Evolutionary conservation across 1,284 basidiomycete species (phyloP).

Genomic region (Grifola frondosa): DNA sequence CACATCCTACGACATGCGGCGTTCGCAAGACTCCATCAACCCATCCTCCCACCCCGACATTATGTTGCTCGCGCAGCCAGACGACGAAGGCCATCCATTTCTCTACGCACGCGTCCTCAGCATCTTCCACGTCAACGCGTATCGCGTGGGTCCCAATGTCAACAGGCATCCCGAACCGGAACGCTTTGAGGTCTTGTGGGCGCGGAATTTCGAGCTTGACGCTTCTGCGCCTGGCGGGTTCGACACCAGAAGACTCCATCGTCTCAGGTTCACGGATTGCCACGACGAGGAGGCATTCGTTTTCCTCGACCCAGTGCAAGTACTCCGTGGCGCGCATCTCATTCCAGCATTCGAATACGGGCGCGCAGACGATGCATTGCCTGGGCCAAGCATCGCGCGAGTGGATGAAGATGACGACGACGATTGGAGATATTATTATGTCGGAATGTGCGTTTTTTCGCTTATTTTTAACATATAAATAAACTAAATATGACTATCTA

Average conservation of each 20-base stretch:
- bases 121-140: slow-evolving; percentile 26
- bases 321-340: slow-evolving; percentile 38
- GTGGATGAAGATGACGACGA: background rate
- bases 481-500: too few relatives aligned
- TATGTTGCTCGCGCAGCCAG: slow-evolving; percentile 29
- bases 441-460: slow-evolving; percentile 9
- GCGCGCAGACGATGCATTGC: slow-evolving; percentile 18
- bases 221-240: slow-evolving; percentile 18
- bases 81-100: slow-evolving; percentile 14
- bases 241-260: slow-evolving; percentile 24
- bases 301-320: slow-evolving; percentile 37
- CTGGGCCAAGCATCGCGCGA: slow-evolving; percentile 19
- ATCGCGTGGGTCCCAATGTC: background rate
- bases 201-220: slow-evolving; percentile 33
- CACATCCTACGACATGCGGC: slow-evolving; percentile 42
- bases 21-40: slow-evolving; percentile 38
- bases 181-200: slow-evolving; percentile 35
- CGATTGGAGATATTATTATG: slow-evolving; percentile 6
- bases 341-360: slow-evolving; percentile 35
- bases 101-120: slow-evolving; percentile 16
- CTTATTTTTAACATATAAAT: too few relatives aligned
- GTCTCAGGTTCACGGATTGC: slow-evolving; percentile 32
- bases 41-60: slow-evolving; percentile 31
- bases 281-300: slow-evolving; percentile 34
- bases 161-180: background rate